Evolutionary conservation across 331 rosid species (phyloP).

Genomic region (Ulmus americana): DNA sequence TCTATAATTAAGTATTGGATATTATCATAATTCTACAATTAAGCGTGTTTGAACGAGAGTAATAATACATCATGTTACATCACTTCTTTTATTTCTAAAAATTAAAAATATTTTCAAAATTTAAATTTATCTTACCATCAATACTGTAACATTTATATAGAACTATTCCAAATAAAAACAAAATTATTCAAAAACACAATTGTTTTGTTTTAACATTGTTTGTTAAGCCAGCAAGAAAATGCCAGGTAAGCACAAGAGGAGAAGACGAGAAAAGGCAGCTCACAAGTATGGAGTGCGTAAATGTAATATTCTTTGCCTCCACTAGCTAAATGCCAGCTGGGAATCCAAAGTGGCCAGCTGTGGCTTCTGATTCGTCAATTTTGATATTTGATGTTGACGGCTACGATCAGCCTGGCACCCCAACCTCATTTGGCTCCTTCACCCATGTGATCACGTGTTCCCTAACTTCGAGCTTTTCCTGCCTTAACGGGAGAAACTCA

Average conservation of each 20-base stretch:
- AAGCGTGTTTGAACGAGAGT: too few relatives aligned
- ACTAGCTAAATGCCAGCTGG: constrained; percentile 33
- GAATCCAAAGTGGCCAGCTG: constrained; percentile 25
- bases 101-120: too few relatives aligned
- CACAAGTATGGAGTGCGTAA: constrained; percentile 12
- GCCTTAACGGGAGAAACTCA: constrained; percentile 2
- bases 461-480: background rate
- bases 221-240: constrained; percentile 12
- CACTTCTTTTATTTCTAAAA: too few relatives aligned
- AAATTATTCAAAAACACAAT: background rate
- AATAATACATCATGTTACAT: too few relatives aligned
- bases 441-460: constrained; percentile 47
- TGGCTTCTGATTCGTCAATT: background rate
- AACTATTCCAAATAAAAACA: background rate
- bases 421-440: constrained; percentile 1
- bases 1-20: too few relatives aligned
- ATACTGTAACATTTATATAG: background rate
- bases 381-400: constrained; percentile 26
- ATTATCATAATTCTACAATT: too few relatives aligned
- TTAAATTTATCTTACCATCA: too few relatives aligned
- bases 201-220: background rate
- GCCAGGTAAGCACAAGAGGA: constrained; percentile 17
- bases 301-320: constrained; percentile 23
- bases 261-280: constrained; percentile 19
- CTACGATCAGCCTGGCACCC: constrained; percentile 11